Evolutionary conservation across 202 grass and related monocot genomes (phyloP), one percentile per base, ranked within the genome.

Genomic region (Digitaria exilis): DNA sequence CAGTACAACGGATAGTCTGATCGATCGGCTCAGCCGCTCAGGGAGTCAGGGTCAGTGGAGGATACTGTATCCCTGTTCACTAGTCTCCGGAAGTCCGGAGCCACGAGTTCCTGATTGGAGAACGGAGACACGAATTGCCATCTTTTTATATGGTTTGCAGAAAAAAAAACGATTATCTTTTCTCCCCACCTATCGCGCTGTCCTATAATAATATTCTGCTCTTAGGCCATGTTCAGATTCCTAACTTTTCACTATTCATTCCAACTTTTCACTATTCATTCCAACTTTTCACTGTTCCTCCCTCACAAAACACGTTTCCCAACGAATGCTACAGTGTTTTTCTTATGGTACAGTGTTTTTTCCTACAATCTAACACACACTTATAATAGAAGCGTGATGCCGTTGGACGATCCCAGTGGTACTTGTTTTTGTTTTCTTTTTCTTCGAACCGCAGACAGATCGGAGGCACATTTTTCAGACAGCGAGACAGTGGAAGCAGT

Each of bases 361-460:
- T 15, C 4, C 1, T 54, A n/a, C n/a, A n/a, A n/a, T n/a, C n/a
- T n/a, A n/a, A n/a, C n/a, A n/a, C n/a, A n/a, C n/a, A n/a, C n/a
- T 12, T 24, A 57, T 24, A 30, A 56, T 6, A n/a, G 30, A 71
- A 25, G 2, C n/a, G 28, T 18, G 26, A 18, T 3, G 14, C 12
- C 29, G 76, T 37, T 78, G 42, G 43, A 56, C 8, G 19, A 66
- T n/a, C 1, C 11, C 39, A 5, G 19, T 32, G 18, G 19, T 5
- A 31, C 24, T 30, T 18, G 68, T 71, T 71, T 71, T 71, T 71
- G 48, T 71, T 71, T 67, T 22, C 16, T 9, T n/a, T n/a, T n/a
- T n/a, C n/a, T n/a, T n/a, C n/a, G 22, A 35, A 42, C 9, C 18
- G 34, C 19, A 24, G 39, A 7, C 26, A 30, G 30, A 24, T 10